Conservation (phyloP, 345 rosid genomes). For the Eucalyptus sp. region DNA sequence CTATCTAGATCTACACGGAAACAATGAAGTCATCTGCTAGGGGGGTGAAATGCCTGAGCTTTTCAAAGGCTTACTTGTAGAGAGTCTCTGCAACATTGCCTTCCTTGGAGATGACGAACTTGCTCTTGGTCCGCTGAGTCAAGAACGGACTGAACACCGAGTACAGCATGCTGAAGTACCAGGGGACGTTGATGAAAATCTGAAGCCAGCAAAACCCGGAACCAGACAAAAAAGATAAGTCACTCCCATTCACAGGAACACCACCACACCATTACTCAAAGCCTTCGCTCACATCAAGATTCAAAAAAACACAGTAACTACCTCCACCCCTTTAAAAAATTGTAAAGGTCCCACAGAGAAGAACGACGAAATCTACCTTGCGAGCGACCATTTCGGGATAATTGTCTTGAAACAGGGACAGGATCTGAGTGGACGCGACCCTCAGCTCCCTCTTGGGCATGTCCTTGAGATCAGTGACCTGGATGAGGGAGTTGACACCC, state of each 20-base stretch:
- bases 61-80: slow-evolving; percentile 46
- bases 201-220: background rate
- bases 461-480: slow-evolving; percentile 90
- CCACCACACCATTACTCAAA: background rate
- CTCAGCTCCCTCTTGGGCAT: slow-evolving; percentile 97
- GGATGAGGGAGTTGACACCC: slow-evolving; percentile 83
- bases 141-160: slow-evolving; percentile 89
- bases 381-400: slow-evolving; percentile 99
- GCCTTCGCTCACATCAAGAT: background rate
- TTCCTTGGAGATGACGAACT: slow-evolving; percentile 85
- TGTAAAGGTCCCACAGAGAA: background rate
- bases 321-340: background rate
- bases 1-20: background rate
- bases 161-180: slow-evolving; percentile 86
- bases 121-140: slow-evolving; percentile 95
- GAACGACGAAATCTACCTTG: slow-evolving; percentile 34
- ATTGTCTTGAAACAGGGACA: slow-evolving; percentile 91
- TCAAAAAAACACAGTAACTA: background rate
- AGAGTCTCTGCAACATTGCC: slow-evolving; percentile 89
- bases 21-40: background rate
- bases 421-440: slow-evolving; percentile 79
- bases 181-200: slow-evolving; percentile 97
- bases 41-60: background rate
- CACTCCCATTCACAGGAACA: background rate
- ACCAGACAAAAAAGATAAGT: background rate